phyloP scores from a whole-genome alignment of 345 rosid genomes.

The Durio zibethinus region DNA sequence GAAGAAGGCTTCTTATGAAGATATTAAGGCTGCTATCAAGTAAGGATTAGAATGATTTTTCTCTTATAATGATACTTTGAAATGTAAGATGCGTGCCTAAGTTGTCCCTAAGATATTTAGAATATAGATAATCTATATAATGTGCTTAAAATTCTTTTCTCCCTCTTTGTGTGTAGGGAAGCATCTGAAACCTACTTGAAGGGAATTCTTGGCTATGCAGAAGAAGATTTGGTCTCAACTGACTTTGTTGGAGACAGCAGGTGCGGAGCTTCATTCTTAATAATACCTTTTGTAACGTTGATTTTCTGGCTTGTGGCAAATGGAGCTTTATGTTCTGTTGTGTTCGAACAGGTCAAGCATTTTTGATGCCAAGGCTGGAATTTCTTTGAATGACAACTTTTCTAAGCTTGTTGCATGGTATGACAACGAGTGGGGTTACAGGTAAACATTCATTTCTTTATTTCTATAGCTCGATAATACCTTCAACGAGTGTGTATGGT shows the following conservation, averaged over 20 bases:
- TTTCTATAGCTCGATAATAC: background rate
- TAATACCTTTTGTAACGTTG: background rate
- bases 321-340: background rate
- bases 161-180: conserved; percentile 30
- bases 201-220: conserved; percentile 67
- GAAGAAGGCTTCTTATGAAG: conserved; percentile 54
- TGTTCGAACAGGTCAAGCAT: conserved; percentile 46
- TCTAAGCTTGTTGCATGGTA: conserved; percentile 54
- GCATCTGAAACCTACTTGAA: conserved; percentile 53
- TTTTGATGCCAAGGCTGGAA: conserved; percentile 59
- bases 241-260: conserved; percentile 65
- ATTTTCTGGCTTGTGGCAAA: background rate
- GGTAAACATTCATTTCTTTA: conserved; percentile 20
- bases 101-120: background rate
- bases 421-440: conserved; percentile 60
- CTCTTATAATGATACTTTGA: background rate
- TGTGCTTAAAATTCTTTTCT: background rate
- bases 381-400: conserved; percentile 38
- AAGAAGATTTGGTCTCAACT: conserved; percentile 56
- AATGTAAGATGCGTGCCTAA: background rate
- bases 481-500: background rate
- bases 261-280: conserved; percentile 17
- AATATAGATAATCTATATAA: background rate
- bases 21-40: conserved; percentile 60
- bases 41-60: conserved; percentile 18